Conservation (phyloP, 768 basidiomycete genomes). For the Boletales sp. region DNA sequence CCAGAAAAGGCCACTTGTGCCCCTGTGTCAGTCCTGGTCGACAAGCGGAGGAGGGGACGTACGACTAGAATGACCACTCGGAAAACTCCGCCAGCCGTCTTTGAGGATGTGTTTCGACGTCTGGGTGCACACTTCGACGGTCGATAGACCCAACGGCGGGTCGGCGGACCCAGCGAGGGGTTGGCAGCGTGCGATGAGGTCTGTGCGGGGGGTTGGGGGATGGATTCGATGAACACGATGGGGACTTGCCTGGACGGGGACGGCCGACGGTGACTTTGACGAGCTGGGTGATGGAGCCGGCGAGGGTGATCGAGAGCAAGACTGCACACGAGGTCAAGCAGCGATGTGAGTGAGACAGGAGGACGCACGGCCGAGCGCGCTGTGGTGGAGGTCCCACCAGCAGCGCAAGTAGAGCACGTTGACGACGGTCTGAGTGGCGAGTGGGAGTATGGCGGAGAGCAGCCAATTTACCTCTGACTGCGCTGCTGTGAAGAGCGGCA, state of each 20-base stretch:
- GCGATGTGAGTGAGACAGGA: too few relatives aligned
- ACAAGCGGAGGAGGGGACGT: constrained; percentile 25
- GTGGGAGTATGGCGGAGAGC: constrained; percentile 51
- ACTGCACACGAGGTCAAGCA: constrained; percentile 38
- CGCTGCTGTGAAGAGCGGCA: not conserved
- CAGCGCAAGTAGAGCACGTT: constrained; percentile 70
- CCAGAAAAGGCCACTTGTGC: constrained; percentile 83
- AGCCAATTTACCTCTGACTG: constrained; percentile 41
- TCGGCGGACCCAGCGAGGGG: constrained; percentile 63
- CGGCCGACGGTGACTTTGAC: constrained; percentile 84
- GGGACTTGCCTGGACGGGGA: constrained; percentile 68
- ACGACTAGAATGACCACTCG: constrained; percentile 88
- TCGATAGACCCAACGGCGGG: constrained; percentile 67
- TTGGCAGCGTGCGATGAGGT: constrained; percentile 46
- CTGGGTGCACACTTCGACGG: constrained; percentile 73
- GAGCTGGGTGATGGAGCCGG: constrained; percentile 78
- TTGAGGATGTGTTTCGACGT: constrained; percentile 50
- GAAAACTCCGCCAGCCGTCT: constrained; percentile 91
- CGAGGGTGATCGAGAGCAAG: constrained; percentile 64
- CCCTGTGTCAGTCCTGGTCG: not conserved
- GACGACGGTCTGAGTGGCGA: constrained; percentile 62
- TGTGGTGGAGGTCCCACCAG: constrained; percentile 87
- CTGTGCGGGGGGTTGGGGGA: constrained; percentile 5
- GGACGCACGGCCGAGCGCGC: constrained; percentile 33
- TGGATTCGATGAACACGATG: not conserved